phyloP scores from a whole-genome alignment of 148 eudicot species.

The Rhododendron mucronatum region DNA sequence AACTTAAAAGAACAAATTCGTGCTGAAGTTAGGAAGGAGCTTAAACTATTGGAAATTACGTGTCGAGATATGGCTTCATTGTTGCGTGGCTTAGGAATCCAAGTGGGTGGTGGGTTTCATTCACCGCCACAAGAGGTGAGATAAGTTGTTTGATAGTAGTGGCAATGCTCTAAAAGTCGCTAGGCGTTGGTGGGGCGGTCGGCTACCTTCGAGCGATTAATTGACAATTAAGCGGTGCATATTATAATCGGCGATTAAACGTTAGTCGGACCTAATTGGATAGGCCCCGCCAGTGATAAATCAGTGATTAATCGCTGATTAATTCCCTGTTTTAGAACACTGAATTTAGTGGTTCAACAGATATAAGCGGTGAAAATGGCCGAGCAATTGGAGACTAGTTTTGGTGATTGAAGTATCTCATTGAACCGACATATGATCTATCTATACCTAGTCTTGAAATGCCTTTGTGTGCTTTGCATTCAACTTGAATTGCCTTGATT shows the following conservation, averaged over 20 bases:
- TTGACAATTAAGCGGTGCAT: too few species aligned
- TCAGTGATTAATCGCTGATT: too few species aligned
- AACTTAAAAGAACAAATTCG: constrained; percentile 67
- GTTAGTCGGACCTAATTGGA: too few species aligned
- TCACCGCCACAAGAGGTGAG: constrained; percentile 60
- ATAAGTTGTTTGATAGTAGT: not conserved
- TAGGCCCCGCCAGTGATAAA: too few species aligned
- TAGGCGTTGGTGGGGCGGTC: too few species aligned
- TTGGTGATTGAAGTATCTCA: not conserved
- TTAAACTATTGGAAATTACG: constrained; percentile 37
- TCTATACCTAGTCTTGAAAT: not conserved
- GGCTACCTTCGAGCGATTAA: too few species aligned
- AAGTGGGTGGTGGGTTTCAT: constrained; percentile 30
- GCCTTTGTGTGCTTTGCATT: not conserved
- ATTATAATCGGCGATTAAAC: too few species aligned
- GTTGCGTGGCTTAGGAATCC: constrained; percentile 58
- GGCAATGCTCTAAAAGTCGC: not conserved
- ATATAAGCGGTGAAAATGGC: not conserved
- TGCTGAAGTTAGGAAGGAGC: constrained; percentile 48
- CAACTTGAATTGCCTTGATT: not conserved
- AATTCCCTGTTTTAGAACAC: too few species aligned
- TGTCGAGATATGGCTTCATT: constrained; percentile 63
- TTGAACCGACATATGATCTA: not conserved
- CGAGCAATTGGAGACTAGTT: not conserved
- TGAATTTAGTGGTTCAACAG: not conserved